Conservation (phyloP, 495 filamentous ascomycete species). For the Podospora pseudoanserina region DNA sequence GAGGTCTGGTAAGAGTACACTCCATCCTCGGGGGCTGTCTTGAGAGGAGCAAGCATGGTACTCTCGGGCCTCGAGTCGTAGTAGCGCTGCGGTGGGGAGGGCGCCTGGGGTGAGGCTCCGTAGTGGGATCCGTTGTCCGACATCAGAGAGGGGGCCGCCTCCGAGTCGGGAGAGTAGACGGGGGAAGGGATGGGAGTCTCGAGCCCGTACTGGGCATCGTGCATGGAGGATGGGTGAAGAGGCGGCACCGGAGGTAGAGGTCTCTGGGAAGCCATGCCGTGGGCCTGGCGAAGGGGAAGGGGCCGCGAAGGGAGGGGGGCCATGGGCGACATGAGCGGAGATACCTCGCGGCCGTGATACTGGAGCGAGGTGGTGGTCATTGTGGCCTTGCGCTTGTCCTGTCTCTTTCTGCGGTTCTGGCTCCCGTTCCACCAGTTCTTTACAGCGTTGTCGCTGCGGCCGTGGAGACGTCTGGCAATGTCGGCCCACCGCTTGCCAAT, state of each 20-base stretch:
- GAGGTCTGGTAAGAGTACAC: slow-evolving; percentile 1
- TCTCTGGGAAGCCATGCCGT: not conserved
- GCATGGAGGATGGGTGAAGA: slow-evolving; percentile 22
- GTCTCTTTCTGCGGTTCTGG: slow-evolving; percentile 66
- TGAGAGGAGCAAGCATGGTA: not conserved
- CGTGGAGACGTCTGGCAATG: slow-evolving; percentile 79
- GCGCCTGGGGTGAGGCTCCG: slow-evolving; percentile 5
- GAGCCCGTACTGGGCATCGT: slow-evolving; percentile 16
- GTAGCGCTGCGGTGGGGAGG: not conserved
- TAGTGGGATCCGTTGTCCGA: slow-evolving; percentile 28
- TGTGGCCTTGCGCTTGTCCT: slow-evolving; percentile 21
- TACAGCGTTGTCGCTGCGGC: slow-evolving; percentile 93
- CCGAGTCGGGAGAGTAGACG: slow-evolving; percentile 26
- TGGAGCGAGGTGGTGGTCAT: not conserved
- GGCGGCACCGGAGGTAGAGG: slow-evolving; percentile 17
- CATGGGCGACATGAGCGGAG: slow-evolving; percentile 4
- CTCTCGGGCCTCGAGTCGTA: slow-evolving; percentile 1
- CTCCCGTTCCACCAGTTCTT: slow-evolving; percentile 99
- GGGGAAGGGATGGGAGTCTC: slow-evolving; percentile 24
- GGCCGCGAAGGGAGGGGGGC: slow-evolving; percentile 9
- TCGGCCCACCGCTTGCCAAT: slow-evolving; percentile 94
- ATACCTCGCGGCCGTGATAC: not conserved
- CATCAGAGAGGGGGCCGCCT: slow-evolving; percentile 27
- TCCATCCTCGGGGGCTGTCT: not conserved
- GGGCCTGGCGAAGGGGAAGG: not conserved